A percentile compares a stretch with the other conserved stretches of the same genome.
Conservation (phyloP, 768 basidiomycete species). For the Gloeopeniophorella convolvens region DNA sequence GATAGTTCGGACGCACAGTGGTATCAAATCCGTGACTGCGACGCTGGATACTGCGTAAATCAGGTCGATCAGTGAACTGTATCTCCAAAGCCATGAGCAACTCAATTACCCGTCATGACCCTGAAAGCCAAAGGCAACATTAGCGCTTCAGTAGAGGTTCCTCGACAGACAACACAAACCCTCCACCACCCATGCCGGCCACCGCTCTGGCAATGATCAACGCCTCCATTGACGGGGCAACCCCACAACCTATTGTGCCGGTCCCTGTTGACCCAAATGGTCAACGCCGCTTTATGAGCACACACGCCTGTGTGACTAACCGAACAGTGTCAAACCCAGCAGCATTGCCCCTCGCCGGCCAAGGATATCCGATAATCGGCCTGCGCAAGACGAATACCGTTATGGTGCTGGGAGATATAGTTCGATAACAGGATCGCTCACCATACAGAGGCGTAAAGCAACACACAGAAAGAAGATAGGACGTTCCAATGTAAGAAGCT, state of each 20-base stretch:
- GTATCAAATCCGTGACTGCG: conserved; percentile 82
- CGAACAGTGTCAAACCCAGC: conserved; percentile 76
- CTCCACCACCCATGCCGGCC: conserved; percentile 90
- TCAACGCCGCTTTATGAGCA: conserved; percentile 6
- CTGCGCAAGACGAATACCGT: conserved; percentile 34
- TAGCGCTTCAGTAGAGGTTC: conserved; percentile 22
- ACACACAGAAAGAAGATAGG: conserved; percentile 82
- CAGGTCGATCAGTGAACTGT: conserved; percentile 15
- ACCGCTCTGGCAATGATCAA: conserved; percentile 78
- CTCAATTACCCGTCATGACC: conserved; percentile 68
- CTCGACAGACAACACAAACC: conserved; percentile 44
- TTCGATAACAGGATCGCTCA: conserved; percentile 27
- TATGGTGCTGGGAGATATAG: conserved; percentile 10
- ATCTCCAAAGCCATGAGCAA: conserved; percentile 22
- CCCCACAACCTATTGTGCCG: conserved; percentile 81
- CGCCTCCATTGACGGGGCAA: conserved; percentile 79
- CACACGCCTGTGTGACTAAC: conserved; percentile 32
- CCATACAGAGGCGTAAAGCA: conserved; percentile 90
- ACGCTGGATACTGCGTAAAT: conserved; percentile 64
- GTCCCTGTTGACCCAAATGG: conserved; percentile 39
- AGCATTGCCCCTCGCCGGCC: conserved; percentile 86
- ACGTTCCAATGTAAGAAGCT: conserved; percentile 82
- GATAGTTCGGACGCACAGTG: conserved; percentile 51
- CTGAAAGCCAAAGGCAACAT: conserved; percentile 33
- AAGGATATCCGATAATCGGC: conserved; percentile 77